Conservation (phyloP, 441 rosid species). For the Sinapis alba region DNA sequence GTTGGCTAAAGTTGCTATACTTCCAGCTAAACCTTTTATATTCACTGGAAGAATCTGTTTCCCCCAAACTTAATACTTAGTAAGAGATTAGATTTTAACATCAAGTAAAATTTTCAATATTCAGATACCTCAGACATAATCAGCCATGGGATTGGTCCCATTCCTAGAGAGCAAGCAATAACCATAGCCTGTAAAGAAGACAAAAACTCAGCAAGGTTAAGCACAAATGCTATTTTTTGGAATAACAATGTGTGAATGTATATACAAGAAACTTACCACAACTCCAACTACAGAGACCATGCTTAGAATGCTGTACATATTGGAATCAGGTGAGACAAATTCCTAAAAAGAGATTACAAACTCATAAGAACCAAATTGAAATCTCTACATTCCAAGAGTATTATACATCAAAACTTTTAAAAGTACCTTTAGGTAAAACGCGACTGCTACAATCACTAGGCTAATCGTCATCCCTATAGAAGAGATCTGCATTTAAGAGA, state of each 20-base stretch:
- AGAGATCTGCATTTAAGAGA: constrained; percentile 55
- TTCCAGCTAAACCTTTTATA: constrained; percentile 89
- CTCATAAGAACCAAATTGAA: neutral
- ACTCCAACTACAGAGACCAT: constrained; percentile 80
- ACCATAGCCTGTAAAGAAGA: constrained; percentile 63
- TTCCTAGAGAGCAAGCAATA: constrained; percentile 79
- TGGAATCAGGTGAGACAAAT: constrained; percentile 53
- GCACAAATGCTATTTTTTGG: neutral
- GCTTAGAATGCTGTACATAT: constrained; percentile 55
- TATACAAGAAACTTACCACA: constrained; percentile 59
- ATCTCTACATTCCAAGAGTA: neutral
- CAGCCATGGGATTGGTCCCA: constrained; percentile 95
- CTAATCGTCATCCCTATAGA: constrained; percentile 67
- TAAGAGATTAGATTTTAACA: neutral
- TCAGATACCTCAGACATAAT: constrained; percentile 94
- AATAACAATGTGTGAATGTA: constrained; percentile 14
- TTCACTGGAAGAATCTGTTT: constrained; percentile 86
- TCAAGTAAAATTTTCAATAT: neutral
- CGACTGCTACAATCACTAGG: constrained; percentile 66
- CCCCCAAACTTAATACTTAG: neutral
- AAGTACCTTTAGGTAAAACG: constrained; percentile 68
- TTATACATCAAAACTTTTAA: neutral
- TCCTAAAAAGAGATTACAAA: constrained; percentile 48
- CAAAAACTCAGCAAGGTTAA: neutral
- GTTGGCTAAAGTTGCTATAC: constrained; percentile 73